Conservation (phyloP, 768 basidiomycete genomes). For the Cystofilobasidium macerans region DNA sequence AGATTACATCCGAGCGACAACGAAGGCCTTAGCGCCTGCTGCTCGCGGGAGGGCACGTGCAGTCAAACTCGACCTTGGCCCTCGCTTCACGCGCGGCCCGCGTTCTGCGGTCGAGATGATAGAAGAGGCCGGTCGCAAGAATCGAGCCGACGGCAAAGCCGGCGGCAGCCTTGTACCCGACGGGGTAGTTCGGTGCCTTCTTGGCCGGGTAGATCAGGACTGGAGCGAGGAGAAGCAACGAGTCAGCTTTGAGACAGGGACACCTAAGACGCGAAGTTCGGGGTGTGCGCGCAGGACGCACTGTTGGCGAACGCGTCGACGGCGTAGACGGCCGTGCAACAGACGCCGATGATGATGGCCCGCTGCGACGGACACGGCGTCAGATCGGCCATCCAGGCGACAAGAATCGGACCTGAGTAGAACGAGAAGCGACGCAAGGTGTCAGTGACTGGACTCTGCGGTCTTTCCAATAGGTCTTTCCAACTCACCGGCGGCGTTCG, state of each 20-base stretch:
- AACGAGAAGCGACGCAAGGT: constrained; percentile 18
- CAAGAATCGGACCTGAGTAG: not conserved
- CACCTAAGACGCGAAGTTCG: not conserved
- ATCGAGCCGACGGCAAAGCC: constrained; percentile 26
- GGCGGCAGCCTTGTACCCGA: constrained; percentile 31
- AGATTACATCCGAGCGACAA: too few relatives aligned
- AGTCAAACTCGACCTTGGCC: not conserved
- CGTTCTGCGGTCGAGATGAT: constrained; percentile 3
- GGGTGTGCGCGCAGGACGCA: not conserved
- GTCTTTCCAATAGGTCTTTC: too few relatives aligned
- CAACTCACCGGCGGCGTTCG: constrained; percentile 28
- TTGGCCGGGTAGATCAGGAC: constrained; percentile 30
- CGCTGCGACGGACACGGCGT: constrained; percentile 28
- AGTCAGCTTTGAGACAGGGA: not conserved
- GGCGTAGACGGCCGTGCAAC: constrained; percentile 24
- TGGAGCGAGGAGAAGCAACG: not conserved
- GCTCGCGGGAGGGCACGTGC: too few relatives aligned
- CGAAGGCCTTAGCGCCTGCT: too few relatives aligned
- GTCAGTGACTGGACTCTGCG: constrained; percentile 30
- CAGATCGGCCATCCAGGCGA: constrained; percentile 30
- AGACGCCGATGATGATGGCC: constrained; percentile 27
- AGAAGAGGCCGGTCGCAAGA: constrained; percentile 22
- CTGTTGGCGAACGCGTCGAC: constrained; percentile 25
- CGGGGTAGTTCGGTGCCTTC: constrained; percentile 30
- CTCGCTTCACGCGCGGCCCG: not conserved